A percentile compares a stretch with the other conserved stretches of the same genome.
Evolutionary conservation across 805 yeast species (phyloP).

Genomic region (Candida argentea): DNA sequence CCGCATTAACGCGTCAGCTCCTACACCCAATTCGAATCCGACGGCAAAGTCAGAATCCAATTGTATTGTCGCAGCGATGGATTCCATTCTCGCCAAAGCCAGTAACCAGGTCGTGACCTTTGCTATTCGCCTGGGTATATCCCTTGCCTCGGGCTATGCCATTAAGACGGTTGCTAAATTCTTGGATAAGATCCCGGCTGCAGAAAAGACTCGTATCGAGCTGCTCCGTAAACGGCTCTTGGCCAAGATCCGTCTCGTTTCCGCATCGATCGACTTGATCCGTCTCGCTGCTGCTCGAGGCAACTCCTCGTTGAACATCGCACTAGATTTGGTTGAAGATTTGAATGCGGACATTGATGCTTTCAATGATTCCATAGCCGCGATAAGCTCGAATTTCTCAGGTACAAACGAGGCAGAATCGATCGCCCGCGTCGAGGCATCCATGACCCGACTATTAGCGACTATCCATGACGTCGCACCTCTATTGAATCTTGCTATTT

Average conservation of each 20-base stretch:
- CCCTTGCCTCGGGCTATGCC: slow-evolving; percentile 67
- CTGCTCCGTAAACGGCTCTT: slow-evolving; percentile 35
- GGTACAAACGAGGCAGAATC: slow-evolving; percentile 24
- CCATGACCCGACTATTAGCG: slow-evolving; percentile 36
- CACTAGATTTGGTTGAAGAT: slow-evolving; percentile 43
- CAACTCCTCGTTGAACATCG: slow-evolving; percentile 44
- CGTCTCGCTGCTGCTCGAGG: slow-evolving; percentile 54
- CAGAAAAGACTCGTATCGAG: slow-evolving; percentile 38
- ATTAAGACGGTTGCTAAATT: slow-evolving; percentile 50
- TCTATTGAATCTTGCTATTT: slow-evolving; percentile 50
- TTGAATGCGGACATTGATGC: slow-evolving; percentile 47
- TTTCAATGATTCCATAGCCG: slow-evolving; percentile 42
- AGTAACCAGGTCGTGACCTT: slow-evolving; percentile 73
- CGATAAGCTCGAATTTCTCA: slow-evolving; percentile 22
- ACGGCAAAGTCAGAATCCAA: background rate
- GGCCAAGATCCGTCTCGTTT: slow-evolving; percentile 48
- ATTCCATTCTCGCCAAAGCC: slow-evolving; percentile 41
- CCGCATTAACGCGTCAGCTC: background rate
- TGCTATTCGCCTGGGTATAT: slow-evolving; percentile 68
- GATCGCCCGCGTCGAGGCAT: slow-evolving; percentile 35
- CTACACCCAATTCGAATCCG: background rate
- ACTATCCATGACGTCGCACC: slow-evolving; percentile 65
- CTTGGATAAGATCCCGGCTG: slow-evolving; percentile 44
- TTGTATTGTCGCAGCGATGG: slow-evolving; percentile 16
- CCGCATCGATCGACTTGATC: slow-evolving; percentile 60